phyloP scores from a whole-genome alignment of 768 basidiomycete species.

The Suillus americanus region DNA sequence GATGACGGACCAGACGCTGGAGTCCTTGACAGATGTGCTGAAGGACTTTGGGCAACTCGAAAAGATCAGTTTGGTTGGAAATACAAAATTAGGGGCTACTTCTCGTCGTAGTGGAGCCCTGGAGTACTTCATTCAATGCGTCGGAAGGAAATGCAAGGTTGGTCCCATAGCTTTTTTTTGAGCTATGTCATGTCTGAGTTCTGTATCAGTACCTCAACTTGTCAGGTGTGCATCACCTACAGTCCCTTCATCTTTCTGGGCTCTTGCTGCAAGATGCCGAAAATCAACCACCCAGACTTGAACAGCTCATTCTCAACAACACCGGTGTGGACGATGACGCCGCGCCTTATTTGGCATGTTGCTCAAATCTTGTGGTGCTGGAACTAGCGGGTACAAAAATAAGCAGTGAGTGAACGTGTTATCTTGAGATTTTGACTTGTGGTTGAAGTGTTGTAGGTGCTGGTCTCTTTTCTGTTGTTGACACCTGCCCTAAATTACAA shows the following conservation, averaged over 20 bases:
- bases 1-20: conserved; percentile 51
- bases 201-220: conserved; percentile 54
- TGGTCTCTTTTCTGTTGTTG: conserved; percentile 57
- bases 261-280: conserved; percentile 32
- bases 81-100: conserved; percentile 53
- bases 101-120: conserved; percentile 38
- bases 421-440: not conserved
- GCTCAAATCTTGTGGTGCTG: conserved; percentile 46
- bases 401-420: conserved; percentile 42
- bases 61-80: conserved; percentile 61
- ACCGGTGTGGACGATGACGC: conserved; percentile 62
- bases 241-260: conserved; percentile 50
- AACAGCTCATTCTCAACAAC: conserved; percentile 55
- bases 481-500: conserved; percentile 51
- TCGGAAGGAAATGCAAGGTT: conserved; percentile 64
- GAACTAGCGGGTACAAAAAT: conserved; percentile 60
- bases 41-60: conserved; percentile 40
- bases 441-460: conserved; percentile 35
- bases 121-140: conserved; percentile 43
- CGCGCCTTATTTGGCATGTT: conserved; percentile 50
- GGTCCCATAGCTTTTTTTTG: conserved; percentile 12
- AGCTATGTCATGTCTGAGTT: not conserved
- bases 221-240: conserved; percentile 49
- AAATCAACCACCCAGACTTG: conserved; percentile 36
- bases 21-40: conserved; percentile 42